These are phyloP conservation scores for Fraxinus sp. DNA, from an alignment of 305 asterid genomes.

Conservation along the genomic window DNA sequence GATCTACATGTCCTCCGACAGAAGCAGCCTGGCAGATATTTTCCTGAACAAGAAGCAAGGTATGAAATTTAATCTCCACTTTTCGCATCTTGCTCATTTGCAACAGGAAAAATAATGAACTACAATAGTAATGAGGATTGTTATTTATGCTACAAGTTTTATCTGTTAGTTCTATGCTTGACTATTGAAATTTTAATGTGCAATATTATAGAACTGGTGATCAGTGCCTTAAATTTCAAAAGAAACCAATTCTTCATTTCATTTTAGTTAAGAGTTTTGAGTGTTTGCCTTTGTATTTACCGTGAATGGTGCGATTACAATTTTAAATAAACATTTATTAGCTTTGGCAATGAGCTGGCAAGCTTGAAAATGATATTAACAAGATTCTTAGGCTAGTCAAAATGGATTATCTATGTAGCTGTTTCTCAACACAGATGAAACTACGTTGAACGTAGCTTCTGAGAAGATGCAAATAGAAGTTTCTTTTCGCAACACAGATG, in stretches of 20 bases:
- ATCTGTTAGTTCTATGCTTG: neutral
- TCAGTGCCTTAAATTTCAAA: neutral
- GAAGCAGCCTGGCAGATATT: slow-evolving; percentile 72
- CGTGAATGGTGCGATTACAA: neutral
- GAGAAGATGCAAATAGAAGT: neutral
- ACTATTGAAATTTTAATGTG: neutral
- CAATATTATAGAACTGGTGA: neutral
- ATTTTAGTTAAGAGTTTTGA: neutral
- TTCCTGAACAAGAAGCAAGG: slow-evolving; percentile 89
- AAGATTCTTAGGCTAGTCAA: neutral
- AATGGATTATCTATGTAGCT: neutral
- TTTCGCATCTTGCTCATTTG: neutral
- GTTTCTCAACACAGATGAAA: neutral
- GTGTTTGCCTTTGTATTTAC: neutral
- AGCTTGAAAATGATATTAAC: neutral
- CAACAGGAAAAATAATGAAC: neutral
- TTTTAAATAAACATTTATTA: neutral
- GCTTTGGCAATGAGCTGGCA: neutral
- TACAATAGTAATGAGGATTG: neutral
- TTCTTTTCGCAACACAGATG: neutral
- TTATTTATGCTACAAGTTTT: neutral
- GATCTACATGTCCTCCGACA: slow-evolving; percentile 91
- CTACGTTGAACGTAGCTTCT: neutral
- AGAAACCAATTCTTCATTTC: neutral
- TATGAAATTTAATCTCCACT: slow-evolving; percentile 24